Base-by-base conservation (phyloP, 2,329 filamentous ascomycete species). In the Uncinocarpus reesii region DNA sequence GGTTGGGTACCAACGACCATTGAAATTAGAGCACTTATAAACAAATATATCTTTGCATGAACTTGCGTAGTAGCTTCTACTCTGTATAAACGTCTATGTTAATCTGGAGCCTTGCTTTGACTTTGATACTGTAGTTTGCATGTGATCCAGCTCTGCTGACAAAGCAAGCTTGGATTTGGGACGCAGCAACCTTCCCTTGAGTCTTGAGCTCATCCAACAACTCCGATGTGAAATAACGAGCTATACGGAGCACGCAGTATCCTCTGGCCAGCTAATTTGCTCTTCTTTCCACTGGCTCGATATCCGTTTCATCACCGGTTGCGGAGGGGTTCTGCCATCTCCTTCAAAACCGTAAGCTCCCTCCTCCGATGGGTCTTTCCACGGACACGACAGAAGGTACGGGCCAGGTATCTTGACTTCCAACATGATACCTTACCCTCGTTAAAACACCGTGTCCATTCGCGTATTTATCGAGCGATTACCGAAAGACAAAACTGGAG, bases 401-500 rank as follows among this genome's bases (percentile, higher is more conserved):
- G 79, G 61, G 77, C 80, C 51, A 78, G 76, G 52, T 71, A 92
- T 47, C 75, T 81, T 57, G 71, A 75, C 55, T 80, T 95, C 63
- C 84, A 80, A 53, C 78, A 86, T 74, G 79, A 88, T 57, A 85
- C 78, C 4, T 66, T 94, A 20, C 85, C 86, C 10, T 70, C 74
- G 43, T 75, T 86, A 58, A 84, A 83, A 59, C 43, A 82, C 61
- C 73, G 76, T 46, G 69, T 86, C 7, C 87, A 94, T 66, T 81
- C 81, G 31, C 78, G 80, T 48, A 79, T 95, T 55, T 93, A 92
- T 62, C 76, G 75, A 38, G 85, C 82, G 54, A 73, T 93, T 49
- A 70, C 89, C 53, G 72, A 74, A 56, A 77, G 78, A 43, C 81
- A 86, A 65, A 71, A 68, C 41, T 75, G 70, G 24, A 47, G 38